A percentile compares a stretch with the other conserved stretches of the same genome.
phyloP scores from a whole-genome alignment of 2,329 filamentous ascomycete species.

The Aspergillus clavatus region DNA sequence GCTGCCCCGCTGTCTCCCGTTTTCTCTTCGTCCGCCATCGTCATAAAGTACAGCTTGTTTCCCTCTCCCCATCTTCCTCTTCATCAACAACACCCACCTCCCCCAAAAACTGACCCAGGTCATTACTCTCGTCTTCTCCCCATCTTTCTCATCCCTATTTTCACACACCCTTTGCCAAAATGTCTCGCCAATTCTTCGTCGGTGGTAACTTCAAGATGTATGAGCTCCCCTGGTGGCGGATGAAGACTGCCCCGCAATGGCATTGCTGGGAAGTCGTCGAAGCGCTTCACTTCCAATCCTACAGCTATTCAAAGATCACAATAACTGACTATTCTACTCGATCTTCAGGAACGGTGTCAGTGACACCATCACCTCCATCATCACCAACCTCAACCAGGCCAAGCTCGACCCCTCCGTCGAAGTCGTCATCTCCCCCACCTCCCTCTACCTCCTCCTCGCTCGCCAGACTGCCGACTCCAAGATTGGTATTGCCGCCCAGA shows the following conservation, averaged over 20 bases:
- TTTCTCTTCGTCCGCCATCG: slow-evolving; percentile 12
- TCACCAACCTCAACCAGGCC: slow-evolving; percentile 81
- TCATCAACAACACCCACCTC: neutral
- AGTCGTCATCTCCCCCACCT: slow-evolving; percentile 88
- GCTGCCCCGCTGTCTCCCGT: slow-evolving; percentile 14
- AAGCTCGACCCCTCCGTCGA: slow-evolving; percentile 62
- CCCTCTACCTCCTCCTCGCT: slow-evolving; percentile 84
- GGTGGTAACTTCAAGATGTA: slow-evolving; percentile 99
- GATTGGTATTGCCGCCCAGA: slow-evolving; percentile 87
- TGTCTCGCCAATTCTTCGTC: slow-evolving; percentile 95
- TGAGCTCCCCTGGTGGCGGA: slow-evolving; percentile 26
- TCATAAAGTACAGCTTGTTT: neutral
- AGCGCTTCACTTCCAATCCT: too few species aligned
- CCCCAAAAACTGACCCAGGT: slow-evolving; percentile 7
- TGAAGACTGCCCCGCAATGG: slow-evolving; percentile 20
- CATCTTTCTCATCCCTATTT: slow-evolving; percentile 7
- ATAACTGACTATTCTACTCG: slow-evolving; percentile 23
- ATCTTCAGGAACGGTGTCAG: slow-evolving; percentile 79
- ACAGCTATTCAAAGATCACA: slow-evolving; percentile 2
- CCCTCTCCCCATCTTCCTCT: neutral
- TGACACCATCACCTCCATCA: slow-evolving; percentile 84
- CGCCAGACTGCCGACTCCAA: slow-evolving; percentile 70
- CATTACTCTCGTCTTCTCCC: slow-evolving; percentile 7
- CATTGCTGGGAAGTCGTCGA: too few species aligned
- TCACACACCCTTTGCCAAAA: slow-evolving; percentile 52